A percentile compares a stretch with the other conserved stretches of the same genome.
These are phyloP conservation scores for Powellomyces hirtus DNA, from an alignment of 192 early-diverging fungal genomes.

Conservation along the genomic window DNA sequence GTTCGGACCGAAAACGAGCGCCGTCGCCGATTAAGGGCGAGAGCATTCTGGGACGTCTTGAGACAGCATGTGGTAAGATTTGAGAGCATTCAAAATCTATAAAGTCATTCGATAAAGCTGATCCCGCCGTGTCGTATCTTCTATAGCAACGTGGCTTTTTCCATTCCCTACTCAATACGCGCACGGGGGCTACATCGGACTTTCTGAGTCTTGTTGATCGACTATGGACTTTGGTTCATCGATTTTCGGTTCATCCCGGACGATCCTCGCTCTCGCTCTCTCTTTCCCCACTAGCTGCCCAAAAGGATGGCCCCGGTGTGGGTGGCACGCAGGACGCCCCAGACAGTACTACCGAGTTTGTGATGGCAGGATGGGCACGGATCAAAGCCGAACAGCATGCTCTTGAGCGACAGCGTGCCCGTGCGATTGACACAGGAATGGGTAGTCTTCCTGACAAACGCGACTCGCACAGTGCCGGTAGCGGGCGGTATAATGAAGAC, in stretches of 20 bases:
- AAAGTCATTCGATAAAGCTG: too few species aligned
- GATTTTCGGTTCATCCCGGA: neutral
- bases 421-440: conserved; percentile 18
- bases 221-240: conserved; percentile 46
- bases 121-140: too few species aligned
- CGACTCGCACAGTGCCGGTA: neutral
- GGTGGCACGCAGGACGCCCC: neutral
- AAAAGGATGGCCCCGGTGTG: conserved; percentile 13
- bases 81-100: too few species aligned
- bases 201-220: conserved; percentile 46
- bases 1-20: neutral
- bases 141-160: conserved; percentile 42
- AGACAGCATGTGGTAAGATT: neutral
- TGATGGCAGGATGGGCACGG: conserved; percentile 45
- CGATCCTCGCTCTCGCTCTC: neutral
- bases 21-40: neutral
- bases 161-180: conserved; percentile 41
- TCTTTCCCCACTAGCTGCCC: neutral
- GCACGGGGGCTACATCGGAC: conserved; percentile 23
- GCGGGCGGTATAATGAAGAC: neutral
- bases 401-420: conserved; percentile 25
- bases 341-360: conserved; percentile 47
- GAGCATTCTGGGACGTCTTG: neutral
- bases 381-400: conserved; percentile 49
- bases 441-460: neutral